These are phyloP conservation scores for Talaromyces sp. DNA, from an alignment of 2,329 filamentous ascomycete species.

Conservation along the genomic window DNA sequence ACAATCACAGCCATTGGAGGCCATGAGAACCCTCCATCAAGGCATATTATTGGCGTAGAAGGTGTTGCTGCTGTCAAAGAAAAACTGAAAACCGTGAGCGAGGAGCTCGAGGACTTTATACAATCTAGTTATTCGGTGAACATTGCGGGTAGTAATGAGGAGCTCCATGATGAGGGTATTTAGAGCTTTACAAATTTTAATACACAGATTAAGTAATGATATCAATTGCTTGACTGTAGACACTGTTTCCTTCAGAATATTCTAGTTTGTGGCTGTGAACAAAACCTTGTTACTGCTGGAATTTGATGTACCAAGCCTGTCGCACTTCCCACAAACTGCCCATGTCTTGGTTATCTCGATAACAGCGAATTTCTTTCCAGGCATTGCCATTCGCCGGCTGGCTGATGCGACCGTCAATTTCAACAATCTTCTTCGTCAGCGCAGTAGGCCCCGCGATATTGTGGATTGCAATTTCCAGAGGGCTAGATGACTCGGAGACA, in stretches of 20 bases:
- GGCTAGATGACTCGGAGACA: background rate
- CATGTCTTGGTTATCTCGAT: conserved; percentile 42
- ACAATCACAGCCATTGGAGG: conserved; percentile 88
- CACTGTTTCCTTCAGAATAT: background rate
- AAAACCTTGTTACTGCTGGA: conserved; percentile 10
- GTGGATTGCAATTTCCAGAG: conserved; percentile 20
- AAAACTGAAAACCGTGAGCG: conserved; percentile 91
- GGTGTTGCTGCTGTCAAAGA: conserved; percentile 85
- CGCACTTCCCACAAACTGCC: conserved; percentile 41
- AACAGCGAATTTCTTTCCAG: conserved; percentile 41
- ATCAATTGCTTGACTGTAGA: background rate
- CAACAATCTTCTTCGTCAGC: conserved; percentile 30
- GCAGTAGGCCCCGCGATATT: conserved; percentile 23
- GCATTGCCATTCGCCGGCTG: conserved; percentile 30
- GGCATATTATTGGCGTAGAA: conserved; percentile 90
- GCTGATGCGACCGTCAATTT: conserved; percentile 34
- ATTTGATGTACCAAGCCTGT: conserved; percentile 31
- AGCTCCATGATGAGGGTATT: conserved; percentile 17
- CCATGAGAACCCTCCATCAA: conserved; percentile 88
- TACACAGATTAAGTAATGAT: background rate
- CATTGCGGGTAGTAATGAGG: conserved; percentile 30
- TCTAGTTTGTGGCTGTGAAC: background rate
- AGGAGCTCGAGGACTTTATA: conserved; percentile 94
- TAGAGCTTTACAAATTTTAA: conserved; percentile 7
- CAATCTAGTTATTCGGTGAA: conserved; percentile 84